phyloP scores from a whole-genome alignment of 1,284 basidiomycete species.

The Puccinia polysora region DNA sequence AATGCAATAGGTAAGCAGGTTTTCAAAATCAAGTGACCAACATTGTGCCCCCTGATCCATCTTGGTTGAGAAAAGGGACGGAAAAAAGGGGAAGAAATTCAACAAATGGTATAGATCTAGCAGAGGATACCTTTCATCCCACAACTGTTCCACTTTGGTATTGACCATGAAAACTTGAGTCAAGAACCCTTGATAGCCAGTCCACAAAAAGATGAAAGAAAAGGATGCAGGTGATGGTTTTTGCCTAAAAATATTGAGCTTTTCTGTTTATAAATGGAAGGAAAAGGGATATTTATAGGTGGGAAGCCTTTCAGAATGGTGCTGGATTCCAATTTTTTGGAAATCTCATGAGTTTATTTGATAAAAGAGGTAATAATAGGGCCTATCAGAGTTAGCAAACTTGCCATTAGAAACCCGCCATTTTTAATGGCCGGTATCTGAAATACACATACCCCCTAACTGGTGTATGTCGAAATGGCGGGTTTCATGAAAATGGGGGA shows the following conservation, averaged over 20 bases:
- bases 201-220: constrained; percentile 57
- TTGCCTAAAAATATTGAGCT: constrained; percentile 64
- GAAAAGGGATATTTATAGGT: constrained; percentile 45
- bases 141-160: constrained; percentile 58
- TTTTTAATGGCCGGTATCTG: no score
- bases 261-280: constrained; percentile 56
- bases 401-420: no score
- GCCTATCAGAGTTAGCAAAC: no score
- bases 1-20: not conserved
- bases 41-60: no score
- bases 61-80: not conserved
- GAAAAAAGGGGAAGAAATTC: not conserved
- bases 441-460: no score
- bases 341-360: no score
- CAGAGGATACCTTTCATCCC: constrained; percentile 61
- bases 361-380: no score
- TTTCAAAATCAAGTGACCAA: not conserved
- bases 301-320: not conserved
- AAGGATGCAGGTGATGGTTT: constrained; percentile 61
- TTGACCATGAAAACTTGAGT: constrained; percentile 61
- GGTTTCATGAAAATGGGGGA: no score
- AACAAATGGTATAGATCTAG: constrained; percentile 58
- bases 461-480: no score
- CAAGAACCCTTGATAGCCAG: constrained; percentile 61
- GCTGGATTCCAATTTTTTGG: not conserved